Evolutionary conservation across 2,329 filamentous ascomycete genomes (phyloP).

Genomic region (Alternaria brassicae): DNA sequence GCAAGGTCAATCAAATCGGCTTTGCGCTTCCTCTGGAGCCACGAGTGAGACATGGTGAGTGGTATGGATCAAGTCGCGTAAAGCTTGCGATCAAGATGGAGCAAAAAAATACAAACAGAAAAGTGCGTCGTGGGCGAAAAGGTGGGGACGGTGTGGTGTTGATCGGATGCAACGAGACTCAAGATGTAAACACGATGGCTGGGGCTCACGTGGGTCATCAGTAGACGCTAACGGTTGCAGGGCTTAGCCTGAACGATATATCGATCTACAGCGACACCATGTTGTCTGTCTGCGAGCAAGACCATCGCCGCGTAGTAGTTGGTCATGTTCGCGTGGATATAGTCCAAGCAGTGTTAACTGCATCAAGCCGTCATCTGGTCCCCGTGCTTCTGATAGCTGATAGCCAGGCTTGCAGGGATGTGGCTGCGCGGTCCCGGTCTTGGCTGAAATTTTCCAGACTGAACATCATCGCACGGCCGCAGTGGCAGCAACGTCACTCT

Average conservation of each 20-base stretch:
- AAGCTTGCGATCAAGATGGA: constrained; percentile 55
- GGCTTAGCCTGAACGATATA: constrained; percentile 1
- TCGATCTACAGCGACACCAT: constrained; percentile 6
- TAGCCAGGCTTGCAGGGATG: constrained; percentile 12
- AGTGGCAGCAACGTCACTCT: constrained; percentile 35
- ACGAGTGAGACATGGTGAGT: constrained; percentile 69
- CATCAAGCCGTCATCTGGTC: constrained; percentile 23
- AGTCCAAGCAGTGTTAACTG: background rate
- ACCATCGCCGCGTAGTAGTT: no score
- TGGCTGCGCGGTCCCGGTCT: constrained; percentile 29
- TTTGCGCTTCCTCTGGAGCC: constrained; percentile 84
- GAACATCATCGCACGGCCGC: constrained; percentile 23
- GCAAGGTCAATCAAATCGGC: constrained; percentile 78
- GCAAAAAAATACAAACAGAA: constrained; percentile 21
- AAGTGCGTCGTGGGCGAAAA: constrained; percentile 23
- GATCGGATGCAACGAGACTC: constrained; percentile 26
- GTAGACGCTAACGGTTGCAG: constrained; percentile 18
- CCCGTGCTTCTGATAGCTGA: constrained; percentile 19
- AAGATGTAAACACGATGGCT: constrained; percentile 34
- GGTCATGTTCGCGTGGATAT: background rate
- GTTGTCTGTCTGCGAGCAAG: constrained; percentile 1
- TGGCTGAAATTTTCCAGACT: constrained; percentile 41
- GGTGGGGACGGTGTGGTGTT: constrained; percentile 30
- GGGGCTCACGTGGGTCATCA: constrained; percentile 29
- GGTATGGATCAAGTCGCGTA: constrained; percentile 54